Evolutionary conservation across 2,329 filamentous ascomycete species (phyloP), one percentile per base, ranked within the genome.

Genomic region (Arthrobotrys sphaeroides): DNA sequence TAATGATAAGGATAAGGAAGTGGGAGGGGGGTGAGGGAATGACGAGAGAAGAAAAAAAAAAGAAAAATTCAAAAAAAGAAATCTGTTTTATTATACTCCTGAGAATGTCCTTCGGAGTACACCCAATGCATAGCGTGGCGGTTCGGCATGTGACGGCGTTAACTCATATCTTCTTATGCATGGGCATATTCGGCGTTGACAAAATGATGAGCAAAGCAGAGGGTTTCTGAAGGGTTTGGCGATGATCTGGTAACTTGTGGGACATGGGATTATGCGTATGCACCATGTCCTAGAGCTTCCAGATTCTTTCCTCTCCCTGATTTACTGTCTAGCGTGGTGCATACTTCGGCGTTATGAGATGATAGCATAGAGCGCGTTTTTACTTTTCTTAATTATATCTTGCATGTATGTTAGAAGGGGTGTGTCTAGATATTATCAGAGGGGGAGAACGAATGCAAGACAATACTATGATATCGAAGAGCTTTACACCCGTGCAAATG

Each of bases 401-500:
- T 55, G 51, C 51, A 55, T 55, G 31, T 55, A 55, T 36, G 20
- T 38, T 55, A 12, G 31, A 55, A 5, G 31, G 38, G 51, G 51
- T n/a, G 24, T 28, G 16, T 16, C 31, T 16, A 31, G 26, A 28
- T 5, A 5, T 5, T 28, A 16, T 20, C 10, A 9, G 3, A 16
- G 49, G 7, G 7, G 12, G 12, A 1, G 5, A 9, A 24, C 7
- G 31, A 55, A 55, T 55, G 51, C 51, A 55, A 55, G 51, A 38
- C 16, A 38, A 12, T 55, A 10, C n/a, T n/a, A 5, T 55, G 18
- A 22, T 38, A 13, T 55, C 12, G n/a, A 31, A 33, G n/a, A n/a
- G n/a, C n/a, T n/a, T n/a, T n/a, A n/a, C n/a, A n/a, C n/a, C n/a
- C n/a, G n/a, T n/a, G n/a, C 16, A 36, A 24, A 20, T 20, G 47